phyloP scores from a whole-genome alignment of 352 stramenopile genomes.

The Pelagophyceae sp. region DNA sequence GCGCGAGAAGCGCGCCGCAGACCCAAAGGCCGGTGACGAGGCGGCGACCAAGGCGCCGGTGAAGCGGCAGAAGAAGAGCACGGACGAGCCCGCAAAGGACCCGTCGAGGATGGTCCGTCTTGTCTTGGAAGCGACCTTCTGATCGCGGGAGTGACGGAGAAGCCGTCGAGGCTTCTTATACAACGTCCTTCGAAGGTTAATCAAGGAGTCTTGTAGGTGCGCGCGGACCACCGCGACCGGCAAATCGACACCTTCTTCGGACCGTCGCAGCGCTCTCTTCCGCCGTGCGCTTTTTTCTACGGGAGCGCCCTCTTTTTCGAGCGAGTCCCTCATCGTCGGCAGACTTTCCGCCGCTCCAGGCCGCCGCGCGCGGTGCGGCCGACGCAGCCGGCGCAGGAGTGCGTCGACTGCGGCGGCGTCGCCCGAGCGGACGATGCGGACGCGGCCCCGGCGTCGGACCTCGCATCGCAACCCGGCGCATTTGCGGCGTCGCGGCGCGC shows the following conservation, averaged over 20 bases:
- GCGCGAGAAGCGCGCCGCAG: not conserved
- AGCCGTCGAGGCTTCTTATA: no score
- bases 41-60: conserved; percentile 1
- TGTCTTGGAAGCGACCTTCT: no score
- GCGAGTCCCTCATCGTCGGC: no score
- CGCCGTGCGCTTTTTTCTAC: no score
- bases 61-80: conserved; percentile 19
- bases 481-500: not conserved
- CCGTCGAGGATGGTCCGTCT: no score
- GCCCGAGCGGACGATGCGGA: not conserved
- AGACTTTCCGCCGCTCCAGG: no score
- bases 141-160: no score
- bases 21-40: not conserved
- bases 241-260: conserved; percentile 37
- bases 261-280: not conserved
- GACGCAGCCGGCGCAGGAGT: not conserved
- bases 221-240: conserved; percentile 31
- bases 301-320: no score
- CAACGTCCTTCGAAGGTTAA: no score
- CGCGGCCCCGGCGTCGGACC: not conserved
- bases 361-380: no score
- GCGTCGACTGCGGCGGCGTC: not conserved
- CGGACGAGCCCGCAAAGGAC: no score
- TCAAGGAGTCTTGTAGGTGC: no score
- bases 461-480: not conserved